phyloP scores from a whole-genome alignment of 805 yeast species.

The Wilhelminamyces savonicus region DNA sequence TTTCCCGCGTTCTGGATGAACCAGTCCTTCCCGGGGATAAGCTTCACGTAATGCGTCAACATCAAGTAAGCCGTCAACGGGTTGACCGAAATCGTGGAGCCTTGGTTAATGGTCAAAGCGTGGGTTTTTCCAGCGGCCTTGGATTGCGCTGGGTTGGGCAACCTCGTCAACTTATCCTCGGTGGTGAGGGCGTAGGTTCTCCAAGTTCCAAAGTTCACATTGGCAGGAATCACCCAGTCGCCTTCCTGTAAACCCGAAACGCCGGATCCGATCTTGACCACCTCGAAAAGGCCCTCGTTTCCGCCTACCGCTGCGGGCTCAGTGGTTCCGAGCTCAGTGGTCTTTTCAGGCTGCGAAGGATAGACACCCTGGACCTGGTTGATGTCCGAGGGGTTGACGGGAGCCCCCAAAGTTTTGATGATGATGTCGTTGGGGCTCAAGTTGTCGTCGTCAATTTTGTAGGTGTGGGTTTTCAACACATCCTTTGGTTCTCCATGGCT shows the following conservation, averaged over 20 bases:
- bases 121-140: slow-evolving; percentile 24
- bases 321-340: slow-evolving; percentile 47
- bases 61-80: slow-evolving; percentile 90
- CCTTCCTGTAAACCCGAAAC: slow-evolving; percentile 23
- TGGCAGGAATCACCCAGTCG: slow-evolving; percentile 83
- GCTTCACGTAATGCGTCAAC: slow-evolving; percentile 62
- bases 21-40: slow-evolving; percentile 71
- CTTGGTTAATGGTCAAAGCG: slow-evolving; percentile 44
- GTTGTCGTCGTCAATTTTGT: slow-evolving; percentile 41
- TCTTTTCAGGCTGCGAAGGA: slow-evolving; percentile 43
- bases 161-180: slow-evolving; percentile 47
- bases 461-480: slow-evolving; percentile 46
- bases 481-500: slow-evolving; percentile 63
- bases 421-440: slow-evolving; percentile 25
- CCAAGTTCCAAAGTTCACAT: slow-evolving; percentile 91
- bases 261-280: slow-evolving; percentile 10
- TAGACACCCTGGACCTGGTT: slow-evolving; percentile 43
- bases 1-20: slow-evolving; percentile 95
- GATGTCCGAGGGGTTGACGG: slow-evolving; percentile 40
- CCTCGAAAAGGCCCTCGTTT: slow-evolving; percentile 14
- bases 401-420: slow-evolving; percentile 34
- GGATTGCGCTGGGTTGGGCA: slow-evolving; percentile 49
- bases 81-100: slow-evolving; percentile 88
- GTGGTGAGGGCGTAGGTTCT: slow-evolving; percentile 55
- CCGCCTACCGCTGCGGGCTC: slow-evolving; percentile 19